Evolutionary conservation across 139 green algal species (phyloP), one percentile per base, ranked within the genome.

Genomic region (Pleodorina starrii): DNA sequence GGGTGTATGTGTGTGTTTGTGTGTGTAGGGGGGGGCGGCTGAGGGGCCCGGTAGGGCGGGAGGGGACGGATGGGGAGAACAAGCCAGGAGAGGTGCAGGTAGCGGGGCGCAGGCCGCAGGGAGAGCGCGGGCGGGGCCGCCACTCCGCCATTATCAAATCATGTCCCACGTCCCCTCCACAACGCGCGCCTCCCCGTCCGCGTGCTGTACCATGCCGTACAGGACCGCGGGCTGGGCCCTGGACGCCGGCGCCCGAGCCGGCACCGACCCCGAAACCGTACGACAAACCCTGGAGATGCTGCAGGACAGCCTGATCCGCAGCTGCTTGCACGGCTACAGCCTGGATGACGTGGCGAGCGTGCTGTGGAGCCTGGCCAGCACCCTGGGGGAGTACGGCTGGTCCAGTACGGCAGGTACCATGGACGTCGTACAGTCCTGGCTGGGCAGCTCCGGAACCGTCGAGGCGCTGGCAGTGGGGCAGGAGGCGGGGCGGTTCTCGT

Each of bases 361-460:
- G 7, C 50, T 85, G 35, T 85, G 78, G 78, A 85, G 78, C 50
- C 54, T 85, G 5, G 36, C 36, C 50, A 85, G 78, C 35, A 21
- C 57, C 25, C 36, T 54, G 23, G 78, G 78, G 10, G 35, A 60
- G 29, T 73, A 54, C 78, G 54, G 29, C 51, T 85, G 54, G 36
- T 35, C 17, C 2, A 35, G 11, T 5, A 50, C 54, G 0, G 36
- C n/a, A 12, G 75, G 44, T 27, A 66, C 4, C 11, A 23, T 69
- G 50, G 35, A 50, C 2, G 50, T 43, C 1, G 38, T 86, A 23
- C 29, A 36, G 60, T 10, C 0, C 6, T 87, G 80, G 60, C 42
- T 78, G 81, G n/a, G 38, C 25, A 36, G 63, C 50, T 36, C 27
- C 3, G 81, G 19, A 27, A 73, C 23, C 5, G n/a, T 32, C 12